Evolutionary conservation across 768 basidiomycete species (phyloP).

Genomic region (Mycena olivaceomarginata): DNA sequence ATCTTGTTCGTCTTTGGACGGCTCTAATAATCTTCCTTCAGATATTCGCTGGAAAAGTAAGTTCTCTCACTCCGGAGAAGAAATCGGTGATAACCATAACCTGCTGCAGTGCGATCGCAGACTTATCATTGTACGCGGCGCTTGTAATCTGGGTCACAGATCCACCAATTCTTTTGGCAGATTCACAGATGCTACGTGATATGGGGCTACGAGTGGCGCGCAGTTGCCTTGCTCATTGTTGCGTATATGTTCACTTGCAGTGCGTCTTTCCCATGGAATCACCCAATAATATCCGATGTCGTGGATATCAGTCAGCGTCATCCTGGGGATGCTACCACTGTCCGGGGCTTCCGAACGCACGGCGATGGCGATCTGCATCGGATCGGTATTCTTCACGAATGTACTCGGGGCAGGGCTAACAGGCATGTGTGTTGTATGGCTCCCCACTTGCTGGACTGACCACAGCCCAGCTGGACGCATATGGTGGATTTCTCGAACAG

Average conservation of each 20-base stretch:
- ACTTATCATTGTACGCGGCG: slow-evolving; percentile 17
- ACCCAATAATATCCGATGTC: background rate
- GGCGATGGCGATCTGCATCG: slow-evolving; percentile 15
- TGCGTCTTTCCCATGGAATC: background rate
- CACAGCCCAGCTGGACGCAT: slow-evolving; percentile 27
- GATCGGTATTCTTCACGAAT: slow-evolving; percentile 25
- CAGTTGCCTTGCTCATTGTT: slow-evolving; percentile 9
- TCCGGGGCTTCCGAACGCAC: slow-evolving; percentile 10
- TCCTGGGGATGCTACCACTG: slow-evolving; percentile 3
- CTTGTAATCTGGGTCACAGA: no score
- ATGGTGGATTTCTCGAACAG: slow-evolving; percentile 29
- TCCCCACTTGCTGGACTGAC: background rate
- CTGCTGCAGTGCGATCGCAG: slow-evolving; percentile 12
- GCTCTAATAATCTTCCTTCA: no score
- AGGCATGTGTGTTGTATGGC: background rate
- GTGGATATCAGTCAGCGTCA: background rate
- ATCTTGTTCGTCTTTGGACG: no score
- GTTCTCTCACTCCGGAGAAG: background rate
- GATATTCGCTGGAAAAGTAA: slow-evolving; percentile 22
- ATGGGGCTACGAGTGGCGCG: background rate
- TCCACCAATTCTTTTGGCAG: background rate
- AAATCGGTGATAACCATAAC: background rate
- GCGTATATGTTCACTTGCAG: background rate
- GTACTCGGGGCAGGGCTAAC: background rate
- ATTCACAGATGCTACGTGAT: slow-evolving; percentile 19